These are phyloP conservation scores for Ambrosia hybrid DNA, from an alignment of 140 eudicot genomes.

Conservation along the genomic window DNA sequence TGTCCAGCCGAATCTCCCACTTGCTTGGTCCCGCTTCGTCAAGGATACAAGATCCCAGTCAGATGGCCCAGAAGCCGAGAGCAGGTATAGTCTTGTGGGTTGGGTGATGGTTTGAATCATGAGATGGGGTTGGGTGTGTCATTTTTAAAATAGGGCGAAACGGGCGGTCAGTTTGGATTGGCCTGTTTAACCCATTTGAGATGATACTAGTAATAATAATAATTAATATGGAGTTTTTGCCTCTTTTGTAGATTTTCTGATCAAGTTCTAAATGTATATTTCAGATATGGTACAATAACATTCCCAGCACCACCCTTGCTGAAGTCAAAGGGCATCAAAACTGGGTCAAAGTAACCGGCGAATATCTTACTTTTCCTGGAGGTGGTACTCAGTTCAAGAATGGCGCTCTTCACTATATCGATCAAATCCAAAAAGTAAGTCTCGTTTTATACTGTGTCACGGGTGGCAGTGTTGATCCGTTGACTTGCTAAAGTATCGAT, in stretches of 20 bases:
- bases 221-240: not conserved
- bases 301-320: constrained; percentile 47
- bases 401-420: constrained; percentile 56
- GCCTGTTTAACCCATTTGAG: not conserved
- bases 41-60: constrained; percentile 45
- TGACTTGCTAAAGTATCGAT: not conserved
- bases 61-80: constrained; percentile 59
- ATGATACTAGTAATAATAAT: too few relatives aligned
- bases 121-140: not conserved
- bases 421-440: constrained; percentile 39
- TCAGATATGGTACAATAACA: constrained; percentile 55
- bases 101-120: not conserved
- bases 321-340: constrained; percentile 65
- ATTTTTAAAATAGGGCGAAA: not conserved
- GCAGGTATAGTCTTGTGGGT: constrained; percentile 27
- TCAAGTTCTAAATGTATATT: not conserved
- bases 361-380: constrained; percentile 55
- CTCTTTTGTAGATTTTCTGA: constrained; percentile 1
- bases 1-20: constrained; percentile 54
- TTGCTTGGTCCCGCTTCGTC: constrained; percentile 49
- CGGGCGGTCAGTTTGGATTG: constrained; percentile 1
- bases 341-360: constrained; percentile 57
- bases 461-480: not conserved
- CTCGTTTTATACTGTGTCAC: not conserved
- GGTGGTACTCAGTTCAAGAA: constrained; percentile 60